Conservation (phyloP, 306 rosid genomes). For the Cicer pinnatifidum region DNA sequence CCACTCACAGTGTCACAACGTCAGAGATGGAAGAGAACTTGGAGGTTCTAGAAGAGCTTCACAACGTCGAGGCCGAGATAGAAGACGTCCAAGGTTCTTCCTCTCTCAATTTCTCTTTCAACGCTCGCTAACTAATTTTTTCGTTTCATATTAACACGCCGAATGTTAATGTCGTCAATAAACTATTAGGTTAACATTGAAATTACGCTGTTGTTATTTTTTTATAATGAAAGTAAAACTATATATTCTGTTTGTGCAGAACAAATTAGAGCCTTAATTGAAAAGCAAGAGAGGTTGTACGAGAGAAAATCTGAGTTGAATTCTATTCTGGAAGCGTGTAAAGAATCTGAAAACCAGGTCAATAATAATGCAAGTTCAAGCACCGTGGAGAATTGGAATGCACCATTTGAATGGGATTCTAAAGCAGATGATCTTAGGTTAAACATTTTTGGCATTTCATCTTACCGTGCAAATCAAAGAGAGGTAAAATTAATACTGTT, state of each 20-base stretch:
- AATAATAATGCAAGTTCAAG: constrained; percentile 49
- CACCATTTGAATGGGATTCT: constrained; percentile 83
- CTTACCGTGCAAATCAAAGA: constrained; percentile 86
- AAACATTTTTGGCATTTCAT: constrained; percentile 83
- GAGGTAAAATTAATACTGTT: constrained; percentile 55
- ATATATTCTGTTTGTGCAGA: constrained; percentile 50
- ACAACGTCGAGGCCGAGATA: constrained; percentile 66
- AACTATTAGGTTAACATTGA: not conserved
- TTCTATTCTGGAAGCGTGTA: constrained; percentile 67
- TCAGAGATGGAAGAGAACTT: constrained; percentile 57
- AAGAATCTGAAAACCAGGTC: constrained; percentile 52
- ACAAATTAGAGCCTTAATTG: constrained; percentile 65
- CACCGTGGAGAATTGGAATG: constrained; percentile 73
- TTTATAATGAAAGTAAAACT: too few species aligned
- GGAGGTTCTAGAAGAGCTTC: constrained; percentile 71
- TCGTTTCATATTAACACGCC: not conserved
- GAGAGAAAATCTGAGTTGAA: constrained; percentile 79
- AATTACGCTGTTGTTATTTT: not conserved
- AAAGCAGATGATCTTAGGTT: constrained; percentile 74
- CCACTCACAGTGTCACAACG: not conserved
- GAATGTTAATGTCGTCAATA: not conserved
- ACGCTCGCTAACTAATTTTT: constrained; percentile 2
- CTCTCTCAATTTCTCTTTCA: not conserved
- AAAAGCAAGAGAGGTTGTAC: constrained; percentile 73
- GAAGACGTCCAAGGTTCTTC: constrained; percentile 77